These are phyloP conservation scores for Moesziomyces sp. DNA, from an alignment of 1,284 basidiomycete genomes.

Conservation along the genomic window DNA sequence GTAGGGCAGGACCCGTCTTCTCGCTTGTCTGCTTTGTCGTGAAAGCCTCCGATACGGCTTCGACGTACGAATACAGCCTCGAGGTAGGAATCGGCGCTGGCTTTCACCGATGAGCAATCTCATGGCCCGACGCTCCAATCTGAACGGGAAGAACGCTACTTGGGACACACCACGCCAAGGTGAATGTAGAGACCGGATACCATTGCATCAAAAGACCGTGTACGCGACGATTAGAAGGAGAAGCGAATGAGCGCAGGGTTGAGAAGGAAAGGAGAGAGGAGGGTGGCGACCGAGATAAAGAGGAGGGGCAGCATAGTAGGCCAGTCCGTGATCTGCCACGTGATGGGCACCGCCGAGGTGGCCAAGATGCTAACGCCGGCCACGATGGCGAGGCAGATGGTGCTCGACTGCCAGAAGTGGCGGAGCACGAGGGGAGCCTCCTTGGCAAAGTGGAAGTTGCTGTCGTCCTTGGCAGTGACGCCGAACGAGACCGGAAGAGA, in stretches of 20 bases:
- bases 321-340: slow-evolving; percentile 71
- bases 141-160: no score
- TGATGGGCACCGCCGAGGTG: slow-evolving; percentile 71
- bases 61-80: no score
- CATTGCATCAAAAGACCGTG: no score
- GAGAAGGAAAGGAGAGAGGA: slow-evolving; percentile 51
- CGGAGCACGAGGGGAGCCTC: slow-evolving; percentile 78
- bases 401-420: slow-evolving; percentile 69
- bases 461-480: slow-evolving; percentile 54
- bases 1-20: no score
- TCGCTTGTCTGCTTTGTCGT: no score
- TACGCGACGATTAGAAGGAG: slow-evolving; percentile 29
- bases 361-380: slow-evolving; percentile 66
- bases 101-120: no score
- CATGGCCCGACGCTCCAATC: no score
- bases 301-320: slow-evolving; percentile 28
- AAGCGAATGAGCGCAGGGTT: slow-evolving; percentile 53
- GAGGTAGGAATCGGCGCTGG: no score
- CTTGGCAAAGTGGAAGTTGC: slow-evolving; percentile 80
- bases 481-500: slow-evolving; percentile 85
- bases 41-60: no score
- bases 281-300: slow-evolving; percentile 14
- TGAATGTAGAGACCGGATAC: no score
- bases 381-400: slow-evolving; percentile 74
- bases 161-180: no score